phyloP scores from a whole-genome alignment of 2,329 filamentous ascomycete species.

The Penicillium rolfsii region DNA sequence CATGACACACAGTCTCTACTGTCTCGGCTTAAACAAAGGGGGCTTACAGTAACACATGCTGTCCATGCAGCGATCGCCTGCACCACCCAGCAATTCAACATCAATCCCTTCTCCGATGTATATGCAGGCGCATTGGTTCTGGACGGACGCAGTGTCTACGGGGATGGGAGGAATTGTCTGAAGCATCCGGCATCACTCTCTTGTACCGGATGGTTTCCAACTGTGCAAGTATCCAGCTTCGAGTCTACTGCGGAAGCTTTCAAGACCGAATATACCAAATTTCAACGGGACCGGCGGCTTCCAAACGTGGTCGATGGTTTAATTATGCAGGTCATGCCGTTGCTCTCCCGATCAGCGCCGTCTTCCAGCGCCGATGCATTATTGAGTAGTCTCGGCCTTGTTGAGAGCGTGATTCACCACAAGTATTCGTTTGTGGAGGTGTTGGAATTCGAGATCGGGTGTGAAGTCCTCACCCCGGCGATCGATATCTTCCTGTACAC shows the following conservation, averaged over 20 bases:
- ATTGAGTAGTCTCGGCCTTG: neutral
- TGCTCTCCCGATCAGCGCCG: neutral
- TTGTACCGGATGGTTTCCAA: neutral
- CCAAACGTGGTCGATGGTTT: neutral
- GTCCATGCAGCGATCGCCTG: slow-evolving; percentile 1
- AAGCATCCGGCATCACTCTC: neutral
- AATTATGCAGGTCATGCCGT: neutral
- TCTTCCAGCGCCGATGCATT: neutral
- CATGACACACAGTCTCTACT: neutral
- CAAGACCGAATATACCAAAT: neutral
- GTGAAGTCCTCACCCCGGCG: neutral
- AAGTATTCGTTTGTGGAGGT: neutral
- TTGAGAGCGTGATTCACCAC: neutral
- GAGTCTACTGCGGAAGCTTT: neutral
- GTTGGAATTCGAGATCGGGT: neutral
- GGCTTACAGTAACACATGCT: neutral
- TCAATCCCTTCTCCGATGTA: neutral
- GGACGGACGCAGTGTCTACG: neutral
- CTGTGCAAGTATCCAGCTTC: neutral
- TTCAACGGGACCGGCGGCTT: neutral
- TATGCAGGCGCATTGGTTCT: neutral
- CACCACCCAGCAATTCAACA: neutral
- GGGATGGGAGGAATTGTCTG: neutral
- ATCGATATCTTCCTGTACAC: neutral
- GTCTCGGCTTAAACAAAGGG: neutral